Percentiles rank a stretch among this genome's conserved stretches.
phyloP scores from a whole-genome alignment of 345 rosid genomes.

The Melaleuca alternifolia region DNA sequence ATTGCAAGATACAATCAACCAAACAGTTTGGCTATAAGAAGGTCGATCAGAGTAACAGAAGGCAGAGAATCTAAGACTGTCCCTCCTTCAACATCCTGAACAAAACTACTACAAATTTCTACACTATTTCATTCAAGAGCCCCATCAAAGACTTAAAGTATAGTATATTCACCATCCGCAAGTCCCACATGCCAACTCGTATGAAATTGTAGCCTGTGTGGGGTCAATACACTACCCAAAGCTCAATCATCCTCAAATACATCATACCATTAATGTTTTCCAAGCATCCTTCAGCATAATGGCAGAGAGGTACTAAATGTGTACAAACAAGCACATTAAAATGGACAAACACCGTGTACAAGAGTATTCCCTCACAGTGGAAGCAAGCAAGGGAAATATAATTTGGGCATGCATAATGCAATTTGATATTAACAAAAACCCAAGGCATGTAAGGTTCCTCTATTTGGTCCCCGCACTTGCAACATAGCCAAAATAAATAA shows the following conservation, averaged over 20 bases:
- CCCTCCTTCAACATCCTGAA: background rate
- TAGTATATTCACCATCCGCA: background rate
- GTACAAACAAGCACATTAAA: background rate
- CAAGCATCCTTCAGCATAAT: background rate
- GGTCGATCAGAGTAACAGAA: background rate
- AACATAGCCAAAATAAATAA: background rate
- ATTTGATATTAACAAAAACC: background rate
- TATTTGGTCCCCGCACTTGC: background rate
- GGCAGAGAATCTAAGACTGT: background rate
- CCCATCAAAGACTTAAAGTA: background rate
- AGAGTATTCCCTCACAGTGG: background rate
- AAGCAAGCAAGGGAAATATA: background rate
- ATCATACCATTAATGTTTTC: background rate
- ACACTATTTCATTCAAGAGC: background rate
- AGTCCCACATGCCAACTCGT: background rate
- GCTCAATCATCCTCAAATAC: background rate
- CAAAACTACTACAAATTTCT: background rate
- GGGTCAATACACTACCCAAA: background rate
- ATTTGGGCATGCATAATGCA: background rate
- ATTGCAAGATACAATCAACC: background rate
- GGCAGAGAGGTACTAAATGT: background rate
- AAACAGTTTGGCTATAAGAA: background rate
- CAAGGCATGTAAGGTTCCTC: background rate
- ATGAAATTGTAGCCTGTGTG: background rate
- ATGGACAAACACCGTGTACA: background rate